Conservation (phyloP, 2,329 filamentous ascomycete genomes). For the Aspergillus ruber region DNA sequence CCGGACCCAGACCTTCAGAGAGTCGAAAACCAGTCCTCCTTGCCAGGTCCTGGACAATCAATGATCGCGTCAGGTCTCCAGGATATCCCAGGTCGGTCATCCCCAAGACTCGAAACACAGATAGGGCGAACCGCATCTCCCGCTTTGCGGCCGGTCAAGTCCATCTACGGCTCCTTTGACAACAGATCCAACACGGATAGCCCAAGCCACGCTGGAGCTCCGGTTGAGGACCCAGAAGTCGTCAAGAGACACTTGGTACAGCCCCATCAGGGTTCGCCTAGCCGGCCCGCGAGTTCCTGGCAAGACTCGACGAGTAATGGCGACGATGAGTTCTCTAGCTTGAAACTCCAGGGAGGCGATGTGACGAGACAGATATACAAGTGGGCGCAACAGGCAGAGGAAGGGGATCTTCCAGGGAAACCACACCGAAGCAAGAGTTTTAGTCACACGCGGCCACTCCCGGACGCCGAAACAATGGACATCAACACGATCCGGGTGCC, state of each 20-base stretch:
- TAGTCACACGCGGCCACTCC: slow-evolving; percentile 66
- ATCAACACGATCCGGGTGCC: slow-evolving; percentile 89
- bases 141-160: slow-evolving; percentile 49
- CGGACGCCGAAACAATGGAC: slow-evolving; percentile 72
- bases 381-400: slow-evolving; percentile 85
- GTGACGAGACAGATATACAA: slow-evolving; percentile 92
- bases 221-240: slow-evolving; percentile 84
- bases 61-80: slow-evolving; percentile 83
- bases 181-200: slow-evolving; percentile 51
- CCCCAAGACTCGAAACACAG: slow-evolving; percentile 38
- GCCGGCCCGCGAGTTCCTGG: slow-evolving; percentile 23
- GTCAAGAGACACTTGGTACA: slow-evolving; percentile 82
- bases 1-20: slow-evolving; percentile 59
- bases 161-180: slow-evolving; percentile 82
- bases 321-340: slow-evolving; percentile 84
- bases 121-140: slow-evolving; percentile 54
- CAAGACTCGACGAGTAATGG: slow-evolving; percentile 36
- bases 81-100: slow-evolving; percentile 57
- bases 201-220: slow-evolving; percentile 44
- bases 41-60: slow-evolving; percentile 74
- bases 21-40: slow-evolving; percentile 51
- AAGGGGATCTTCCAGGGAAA: slow-evolving; percentile 51
- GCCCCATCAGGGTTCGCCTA: slow-evolving; percentile 44
- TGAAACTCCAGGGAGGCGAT: slow-evolving; percentile 88
- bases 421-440: slow-evolving; percentile 84